These are phyloP conservation scores for Phoma sp. DNA, from an alignment of 2,329 filamentous ascomycete genomes.

Conservation along the genomic window DNA sequence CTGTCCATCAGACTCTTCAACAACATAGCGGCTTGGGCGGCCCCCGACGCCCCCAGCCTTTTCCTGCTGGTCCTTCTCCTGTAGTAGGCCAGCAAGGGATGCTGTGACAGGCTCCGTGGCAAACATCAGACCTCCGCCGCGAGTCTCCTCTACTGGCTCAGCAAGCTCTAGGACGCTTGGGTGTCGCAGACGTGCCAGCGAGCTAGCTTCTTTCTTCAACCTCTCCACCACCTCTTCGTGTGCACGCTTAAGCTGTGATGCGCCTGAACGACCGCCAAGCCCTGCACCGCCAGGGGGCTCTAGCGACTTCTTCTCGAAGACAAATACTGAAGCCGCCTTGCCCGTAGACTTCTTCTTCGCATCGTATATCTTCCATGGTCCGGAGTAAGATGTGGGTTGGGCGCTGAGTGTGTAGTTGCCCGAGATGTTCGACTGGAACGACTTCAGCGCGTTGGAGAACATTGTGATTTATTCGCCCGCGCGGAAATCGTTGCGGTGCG, in stretches of 20 bases:
- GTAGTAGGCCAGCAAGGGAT: slow-evolving; percentile 80
- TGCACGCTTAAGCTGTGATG: slow-evolving; percentile 75
- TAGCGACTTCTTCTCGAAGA: slow-evolving; percentile 89
- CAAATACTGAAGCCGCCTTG: slow-evolving; percentile 87
- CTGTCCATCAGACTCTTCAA: slow-evolving; percentile 77
- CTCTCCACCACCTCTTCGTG: slow-evolving; percentile 91
- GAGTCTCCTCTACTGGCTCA: slow-evolving; percentile 93
- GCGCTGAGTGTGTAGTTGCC: slow-evolving; percentile 86
- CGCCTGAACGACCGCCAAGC: slow-evolving; percentile 64
- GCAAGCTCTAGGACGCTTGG: slow-evolving; percentile 91
- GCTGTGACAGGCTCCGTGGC: slow-evolving; percentile 90
- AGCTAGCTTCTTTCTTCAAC: slow-evolving; percentile 89
- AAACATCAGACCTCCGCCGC: slow-evolving; percentile 91
- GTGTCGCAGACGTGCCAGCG: slow-evolving; percentile 84
- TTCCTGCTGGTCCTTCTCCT: slow-evolving; percentile 90
- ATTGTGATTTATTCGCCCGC: slow-evolving; percentile 60
- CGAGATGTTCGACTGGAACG: slow-evolving; percentile 90
- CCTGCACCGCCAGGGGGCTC: slow-evolving; percentile 69
- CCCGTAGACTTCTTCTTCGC: slow-evolving; percentile 95
- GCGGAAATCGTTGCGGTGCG: slow-evolving; percentile 27
- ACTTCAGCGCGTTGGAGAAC: slow-evolving; percentile 90
- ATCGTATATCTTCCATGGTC: slow-evolving; percentile 97
- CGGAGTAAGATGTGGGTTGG: slow-evolving; percentile 77
- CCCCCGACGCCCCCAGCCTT: slow-evolving; percentile 70
- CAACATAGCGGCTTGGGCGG: slow-evolving; percentile 77